Evolutionary conservation across 352 stramenopile genomes (phyloP).

Genomic region (Globisporangium apiculatum): DNA sequence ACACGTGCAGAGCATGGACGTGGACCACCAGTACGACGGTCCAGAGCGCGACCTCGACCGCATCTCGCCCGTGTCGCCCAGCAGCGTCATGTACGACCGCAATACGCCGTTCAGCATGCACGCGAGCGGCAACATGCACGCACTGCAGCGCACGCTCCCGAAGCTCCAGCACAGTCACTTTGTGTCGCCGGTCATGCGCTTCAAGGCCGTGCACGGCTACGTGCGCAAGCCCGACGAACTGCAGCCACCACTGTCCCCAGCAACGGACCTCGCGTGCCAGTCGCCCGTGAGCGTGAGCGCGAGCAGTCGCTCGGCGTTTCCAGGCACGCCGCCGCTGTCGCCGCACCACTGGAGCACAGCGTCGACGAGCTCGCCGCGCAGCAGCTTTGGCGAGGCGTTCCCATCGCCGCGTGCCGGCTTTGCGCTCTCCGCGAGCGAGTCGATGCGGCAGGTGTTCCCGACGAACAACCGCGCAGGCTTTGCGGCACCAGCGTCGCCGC

Average conservation of each 20-base stretch:
- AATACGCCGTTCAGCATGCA: background rate
- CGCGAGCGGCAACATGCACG: background rate
- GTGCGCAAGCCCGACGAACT: slow-evolving; percentile 25
- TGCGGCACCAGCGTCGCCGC: slow-evolving; percentile 1
- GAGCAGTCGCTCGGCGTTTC: slow-evolving; percentile 14
- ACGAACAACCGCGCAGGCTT: slow-evolving; percentile 14
- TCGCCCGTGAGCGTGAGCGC: slow-evolving; percentile 1
- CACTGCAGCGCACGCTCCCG: slow-evolving; percentile 7
- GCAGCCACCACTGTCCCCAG: slow-evolving; percentile 8
- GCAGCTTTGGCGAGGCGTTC: slow-evolving; percentile 14
- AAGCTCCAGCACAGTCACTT: slow-evolving; percentile 29
- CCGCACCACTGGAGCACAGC: slow-evolving; percentile 25
- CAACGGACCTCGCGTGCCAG: background rate
- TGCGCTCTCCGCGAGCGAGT: slow-evolving; percentile 16
- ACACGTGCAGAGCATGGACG: slow-evolving; percentile 7
- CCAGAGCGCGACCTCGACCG: slow-evolving; percentile 4
- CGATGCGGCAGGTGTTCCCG: slow-evolving; percentile 16
- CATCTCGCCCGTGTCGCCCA: slow-evolving; percentile 3
- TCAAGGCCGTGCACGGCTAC: slow-evolving; percentile 59
- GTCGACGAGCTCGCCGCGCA: slow-evolving; percentile 14
- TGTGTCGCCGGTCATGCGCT: slow-evolving; percentile 41
- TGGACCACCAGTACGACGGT: slow-evolving; percentile 7
- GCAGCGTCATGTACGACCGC: background rate
- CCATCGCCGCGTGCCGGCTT: slow-evolving; percentile 11
- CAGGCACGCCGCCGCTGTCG: slow-evolving; percentile 32